A percentile compares a stretch with the other conserved stretches of the same genome.
Evolutionary conservation across 2,329 filamentous ascomycete species (phyloP).

Genomic region (Fusarium papillatum): DNA sequence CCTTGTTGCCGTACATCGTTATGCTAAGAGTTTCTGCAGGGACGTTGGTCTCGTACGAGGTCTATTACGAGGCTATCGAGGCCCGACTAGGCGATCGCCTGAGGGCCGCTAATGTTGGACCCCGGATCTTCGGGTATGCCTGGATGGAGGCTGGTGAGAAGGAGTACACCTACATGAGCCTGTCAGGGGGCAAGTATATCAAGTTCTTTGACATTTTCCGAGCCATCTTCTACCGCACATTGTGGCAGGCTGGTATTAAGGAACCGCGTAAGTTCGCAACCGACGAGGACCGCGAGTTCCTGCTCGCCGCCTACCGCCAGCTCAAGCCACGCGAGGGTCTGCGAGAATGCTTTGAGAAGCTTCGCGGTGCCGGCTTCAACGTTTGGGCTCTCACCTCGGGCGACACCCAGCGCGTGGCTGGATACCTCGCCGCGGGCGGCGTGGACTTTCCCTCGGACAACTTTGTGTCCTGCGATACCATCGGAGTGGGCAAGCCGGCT

Average conservation of each 20-base stretch:
- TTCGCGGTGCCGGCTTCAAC: slow-evolving; percentile 29
- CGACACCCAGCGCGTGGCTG: slow-evolving; percentile 25
- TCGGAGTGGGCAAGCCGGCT: slow-evolving; percentile 35
- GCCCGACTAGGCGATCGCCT: background rate
- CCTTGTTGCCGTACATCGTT: background rate
- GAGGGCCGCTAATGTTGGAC: background rate
- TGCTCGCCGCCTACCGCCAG: slow-evolving; percentile 44
- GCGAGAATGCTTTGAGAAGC: slow-evolving; percentile 31
- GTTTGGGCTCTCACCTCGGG: slow-evolving; percentile 35
- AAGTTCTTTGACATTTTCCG: slow-evolving; percentile 56
- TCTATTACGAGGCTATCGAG: background rate
- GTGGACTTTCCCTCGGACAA: slow-evolving; percentile 32
- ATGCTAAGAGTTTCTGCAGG: background rate
- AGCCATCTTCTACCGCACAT: slow-evolving; percentile 61
- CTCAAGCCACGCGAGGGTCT: slow-evolving; percentile 17
- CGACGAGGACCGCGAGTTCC: slow-evolving; percentile 56
- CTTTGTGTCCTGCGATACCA: slow-evolving; percentile 32
- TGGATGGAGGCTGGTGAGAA: background rate
- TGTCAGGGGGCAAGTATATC: slow-evolving; percentile 15
- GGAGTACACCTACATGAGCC: background rate
- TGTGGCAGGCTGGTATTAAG: slow-evolving; percentile 58
- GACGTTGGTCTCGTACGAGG: background rate
- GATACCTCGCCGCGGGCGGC: slow-evolving; percentile 31
- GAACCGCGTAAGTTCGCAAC: slow-evolving; percentile 57
- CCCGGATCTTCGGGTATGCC: background rate